Evolutionary conservation across 345 rosid species (phyloP), one percentile per base, ranked within the genome.

Genomic region (Linum lewisii): DNA sequence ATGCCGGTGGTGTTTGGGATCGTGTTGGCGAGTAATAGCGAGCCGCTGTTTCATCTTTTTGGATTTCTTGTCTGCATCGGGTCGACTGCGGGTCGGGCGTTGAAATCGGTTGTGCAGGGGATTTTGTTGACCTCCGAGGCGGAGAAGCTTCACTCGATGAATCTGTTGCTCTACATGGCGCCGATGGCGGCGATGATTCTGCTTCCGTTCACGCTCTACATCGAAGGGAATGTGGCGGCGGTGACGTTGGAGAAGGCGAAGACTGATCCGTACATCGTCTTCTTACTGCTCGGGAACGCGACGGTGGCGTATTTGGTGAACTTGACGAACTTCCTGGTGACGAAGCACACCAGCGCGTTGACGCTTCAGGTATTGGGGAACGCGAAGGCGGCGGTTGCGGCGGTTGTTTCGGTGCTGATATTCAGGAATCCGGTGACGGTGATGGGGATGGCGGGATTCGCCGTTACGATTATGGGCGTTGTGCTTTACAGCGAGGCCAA

Each of bases 401-500:
- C 99, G 4, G 88, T 84, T 21, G 95, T 93, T 18, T 93, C 99
- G 18, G 90, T 93, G 47, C 58, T 93, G 75, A 87, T 89, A 58
- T 93, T 93, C 64, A 79, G 88, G 79, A 93, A 89, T 73, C 99
- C 99, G 58, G 99, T 93, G 67, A 87, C 91, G 0, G 80, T 76
- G 55, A 93, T 93, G 97, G 99, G 99, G 22, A 69, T 87, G 62
- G 69, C 96, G 1, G 99, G 99, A 37, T 93, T 93, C 21, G 97
- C 78, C 0, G 95, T 85, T 14, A 93, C 99, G 0, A 65, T 93
- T 59, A 89, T 89, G 97, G 99, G 99, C 1, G 99, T 93, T 65
- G 92, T 85, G 79, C 88, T 89, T 62, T 93, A 93, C 77, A 81
- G 97, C 63, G 99, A 93, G 79, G 99, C 99, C n/a, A 93, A 75